phyloP scores from a whole-genome alignment of 176 grass and related monocot species.

The Avena eriantha region DNA sequence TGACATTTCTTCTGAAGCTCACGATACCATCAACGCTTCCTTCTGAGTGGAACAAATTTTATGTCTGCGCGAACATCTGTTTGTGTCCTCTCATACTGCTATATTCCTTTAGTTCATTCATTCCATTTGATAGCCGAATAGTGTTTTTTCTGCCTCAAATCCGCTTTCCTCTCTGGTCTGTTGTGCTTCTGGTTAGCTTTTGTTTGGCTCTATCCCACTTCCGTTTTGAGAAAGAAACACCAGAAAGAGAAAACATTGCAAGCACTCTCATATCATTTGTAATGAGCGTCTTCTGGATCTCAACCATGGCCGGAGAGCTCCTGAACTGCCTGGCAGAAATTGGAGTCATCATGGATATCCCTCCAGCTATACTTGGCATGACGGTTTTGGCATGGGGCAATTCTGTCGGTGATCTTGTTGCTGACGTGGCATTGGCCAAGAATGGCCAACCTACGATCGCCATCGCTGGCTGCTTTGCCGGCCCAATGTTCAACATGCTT shows the following conservation, averaged over 20 bases:
- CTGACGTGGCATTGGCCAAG: slow-evolving; percentile 75
- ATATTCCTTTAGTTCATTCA: slow-evolving; percentile 77
- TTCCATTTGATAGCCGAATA: slow-evolving; percentile 75
- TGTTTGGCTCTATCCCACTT: slow-evolving; percentile 77
- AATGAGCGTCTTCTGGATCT: slow-evolving; percentile 98
- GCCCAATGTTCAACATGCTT: slow-evolving; percentile 97
- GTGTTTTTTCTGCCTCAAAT: slow-evolving; percentile 77
- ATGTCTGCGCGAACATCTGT: slow-evolving; percentile 69
- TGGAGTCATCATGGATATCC: slow-evolving; percentile 77
- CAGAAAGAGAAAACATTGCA: slow-evolving; percentile 53
- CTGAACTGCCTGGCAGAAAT: slow-evolving; percentile 85
- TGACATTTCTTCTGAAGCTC: slow-evolving; percentile 76
- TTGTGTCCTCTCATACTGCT: slow-evolving; percentile 82
- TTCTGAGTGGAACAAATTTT: slow-evolving; percentile 72
- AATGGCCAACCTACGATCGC: slow-evolving; percentile 79
- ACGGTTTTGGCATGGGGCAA: slow-evolving; percentile 95
- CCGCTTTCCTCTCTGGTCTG: slow-evolving; percentile 73
- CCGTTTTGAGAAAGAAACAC: slow-evolving; percentile 63
- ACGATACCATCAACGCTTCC: slow-evolving; percentile 78
- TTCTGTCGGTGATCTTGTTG: slow-evolving; percentile 87
- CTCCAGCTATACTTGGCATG: slow-evolving; percentile 90
- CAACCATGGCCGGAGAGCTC: slow-evolving; percentile 91
- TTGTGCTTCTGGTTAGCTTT: slow-evolving; percentile 69
- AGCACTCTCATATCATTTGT: slow-evolving; percentile 73
- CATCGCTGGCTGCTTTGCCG: slow-evolving; percentile 91